Percentiles rank a stretch among this genome's conserved stretches.
Evolutionary conservation across 345 rosid species (phyloP).

Genomic region (Eucalyptus regnans): DNA sequence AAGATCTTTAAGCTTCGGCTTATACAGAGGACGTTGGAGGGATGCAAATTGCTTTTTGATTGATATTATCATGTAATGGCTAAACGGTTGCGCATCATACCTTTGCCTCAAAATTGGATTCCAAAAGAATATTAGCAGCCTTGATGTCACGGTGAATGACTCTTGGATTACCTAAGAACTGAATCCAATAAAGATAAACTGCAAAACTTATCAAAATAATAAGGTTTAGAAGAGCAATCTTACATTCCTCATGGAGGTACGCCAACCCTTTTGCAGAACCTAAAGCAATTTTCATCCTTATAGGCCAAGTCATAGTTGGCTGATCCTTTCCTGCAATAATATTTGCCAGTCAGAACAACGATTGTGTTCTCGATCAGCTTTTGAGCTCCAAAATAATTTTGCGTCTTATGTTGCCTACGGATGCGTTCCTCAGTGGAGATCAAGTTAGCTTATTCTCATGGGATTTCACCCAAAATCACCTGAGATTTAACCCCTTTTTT

Average conservation of each 20-base stretch:
- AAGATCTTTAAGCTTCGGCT: background rate
- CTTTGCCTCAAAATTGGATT: no score
- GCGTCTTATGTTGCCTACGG: background rate
- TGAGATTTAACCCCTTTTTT: background rate
- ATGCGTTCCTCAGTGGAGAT: background rate
- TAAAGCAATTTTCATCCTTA: constrained; percentile 59
- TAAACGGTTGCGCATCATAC: background rate
- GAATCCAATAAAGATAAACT: no score
- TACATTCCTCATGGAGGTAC: constrained; percentile 84
- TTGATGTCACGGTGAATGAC: no score
- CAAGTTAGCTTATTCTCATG: background rate
- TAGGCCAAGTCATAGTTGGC: constrained; percentile 52
- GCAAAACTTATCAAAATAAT: background rate
- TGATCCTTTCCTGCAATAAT: constrained; percentile 43
- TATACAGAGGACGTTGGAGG: background rate
- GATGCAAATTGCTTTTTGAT: background rate
- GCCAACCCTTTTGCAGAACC: constrained; percentile 86
- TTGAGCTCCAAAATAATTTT: background rate
- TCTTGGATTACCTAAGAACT: no score
- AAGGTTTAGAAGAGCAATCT: constrained; percentile 6
- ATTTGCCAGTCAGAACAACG: background rate
- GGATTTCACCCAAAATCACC: background rate
- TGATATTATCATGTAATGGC: background rate
- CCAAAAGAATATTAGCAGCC: no score
- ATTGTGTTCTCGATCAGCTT: background rate